These are phyloP conservation scores for Antitrichia curtipendula DNA, from an alignment of 225 moss, liverwort and hornwort species.

Conservation along the genomic window DNA sequence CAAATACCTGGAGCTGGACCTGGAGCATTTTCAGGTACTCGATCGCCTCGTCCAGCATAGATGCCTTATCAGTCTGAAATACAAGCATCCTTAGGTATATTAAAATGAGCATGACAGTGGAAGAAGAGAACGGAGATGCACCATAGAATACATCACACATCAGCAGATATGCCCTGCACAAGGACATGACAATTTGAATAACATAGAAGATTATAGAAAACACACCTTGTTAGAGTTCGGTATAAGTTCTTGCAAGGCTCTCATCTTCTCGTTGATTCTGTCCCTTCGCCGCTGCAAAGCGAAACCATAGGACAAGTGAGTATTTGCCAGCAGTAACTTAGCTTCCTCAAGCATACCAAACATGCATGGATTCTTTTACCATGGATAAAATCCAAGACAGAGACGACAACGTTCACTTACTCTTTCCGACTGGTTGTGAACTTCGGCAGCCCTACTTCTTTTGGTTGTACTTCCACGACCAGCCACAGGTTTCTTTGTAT, in stretches of 20 bases:
- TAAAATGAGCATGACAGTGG: background rate
- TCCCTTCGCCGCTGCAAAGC: constrained; percentile 74
- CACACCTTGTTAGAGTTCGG: constrained; percentile 95
- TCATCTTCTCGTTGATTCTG: constrained; percentile 97
- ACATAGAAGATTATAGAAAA: background rate
- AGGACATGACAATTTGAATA: background rate
- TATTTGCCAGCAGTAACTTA: background rate
- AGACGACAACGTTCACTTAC: constrained; percentile 19
- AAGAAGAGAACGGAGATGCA: background rate
- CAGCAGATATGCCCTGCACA: background rate
- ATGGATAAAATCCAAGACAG: background rate
- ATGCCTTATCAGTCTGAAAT: constrained; percentile 89
- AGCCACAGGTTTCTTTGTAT: constrained; percentile 55
- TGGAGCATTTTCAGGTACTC: constrained; percentile 97
- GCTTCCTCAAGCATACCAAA: background rate
- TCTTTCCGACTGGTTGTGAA: constrained; percentile 94
- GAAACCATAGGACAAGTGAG: background rate
- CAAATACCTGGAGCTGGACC: constrained; percentile 61
- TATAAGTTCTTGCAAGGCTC: constrained; percentile 80
- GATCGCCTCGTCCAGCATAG: constrained; percentile 97
- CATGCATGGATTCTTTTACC: background rate
- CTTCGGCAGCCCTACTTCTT: constrained; percentile 96
- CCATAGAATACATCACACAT: background rate
- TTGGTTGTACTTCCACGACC: constrained; percentile 55
- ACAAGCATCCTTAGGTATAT: background rate